These are phyloP conservation scores for Mycosarcoma mackinlayi DNA, from an alignment of 1,284 basidiomycete genomes.

Conservation along the genomic window DNA sequence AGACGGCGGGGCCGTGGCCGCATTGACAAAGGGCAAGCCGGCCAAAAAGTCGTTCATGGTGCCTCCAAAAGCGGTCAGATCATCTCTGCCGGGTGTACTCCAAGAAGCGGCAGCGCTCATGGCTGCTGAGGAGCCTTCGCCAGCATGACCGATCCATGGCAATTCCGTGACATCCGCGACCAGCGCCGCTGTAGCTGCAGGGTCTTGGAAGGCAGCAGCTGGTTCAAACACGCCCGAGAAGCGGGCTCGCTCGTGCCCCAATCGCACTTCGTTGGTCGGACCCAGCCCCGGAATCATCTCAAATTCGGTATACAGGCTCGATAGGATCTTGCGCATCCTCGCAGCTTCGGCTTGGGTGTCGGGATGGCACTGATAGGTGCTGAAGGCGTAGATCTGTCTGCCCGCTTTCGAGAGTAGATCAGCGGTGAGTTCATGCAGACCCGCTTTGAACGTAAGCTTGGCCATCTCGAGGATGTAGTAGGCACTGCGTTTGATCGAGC, in stretches of 20 bases:
- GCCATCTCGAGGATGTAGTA: conserved; percentile 42
- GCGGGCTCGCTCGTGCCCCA: conserved; percentile 21
- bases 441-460: conserved; percentile 28
- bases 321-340: conserved; percentile 23
- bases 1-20: background rate
- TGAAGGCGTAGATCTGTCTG: conserved; percentile 35
- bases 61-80: conserved; percentile 16
- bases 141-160: conserved; percentile 15
- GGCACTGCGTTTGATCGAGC: conserved; percentile 27
- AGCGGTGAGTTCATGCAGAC: conserved; percentile 35
- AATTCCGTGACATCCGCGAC: conserved; percentile 20
- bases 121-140: background rate
- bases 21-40: conserved; percentile 28
- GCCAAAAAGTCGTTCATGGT: conserved; percentile 34
- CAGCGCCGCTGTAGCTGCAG: conserved; percentile 4
- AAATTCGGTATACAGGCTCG: conserved; percentile 26
- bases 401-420: conserved; percentile 38
- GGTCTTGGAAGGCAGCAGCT: conserved; percentile 11
- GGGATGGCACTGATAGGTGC: conserved; percentile 38
- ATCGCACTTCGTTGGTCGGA: conserved; percentile 23
- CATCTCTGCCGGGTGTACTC: conserved; percentile 29
- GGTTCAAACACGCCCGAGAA: conserved; percentile 39
- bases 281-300: conserved; percentile 44
- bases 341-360: conserved; percentile 35
- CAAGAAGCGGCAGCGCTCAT: conserved; percentile 15